Evolutionary conservation across 2,329 filamentous ascomycete genomes (phyloP).

Genomic region (Xylariaceae sp.): DNA sequence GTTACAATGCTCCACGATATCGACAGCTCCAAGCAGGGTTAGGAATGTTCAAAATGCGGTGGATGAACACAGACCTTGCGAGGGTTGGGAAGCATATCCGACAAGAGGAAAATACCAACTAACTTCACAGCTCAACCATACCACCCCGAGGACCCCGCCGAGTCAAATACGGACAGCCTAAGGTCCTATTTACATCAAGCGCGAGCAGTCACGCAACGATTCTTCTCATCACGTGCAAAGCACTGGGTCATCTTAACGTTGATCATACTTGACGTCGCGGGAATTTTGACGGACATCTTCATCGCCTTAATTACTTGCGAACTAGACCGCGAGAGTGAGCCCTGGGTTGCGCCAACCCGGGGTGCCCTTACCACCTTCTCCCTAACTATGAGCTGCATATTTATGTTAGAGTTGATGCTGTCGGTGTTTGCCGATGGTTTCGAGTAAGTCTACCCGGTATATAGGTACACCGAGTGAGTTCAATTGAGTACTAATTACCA

Average conservation of each 20-base stretch:
- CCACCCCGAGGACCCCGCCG: neutral
- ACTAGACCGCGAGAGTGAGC: slow-evolving; percentile 45
- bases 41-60: neutral
- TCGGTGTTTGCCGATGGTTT: slow-evolving; percentile 67
- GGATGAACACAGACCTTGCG: too few species aligned
- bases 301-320: slow-evolving; percentile 57
- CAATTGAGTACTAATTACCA: neutral
- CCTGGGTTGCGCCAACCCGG: slow-evolving; percentile 49
- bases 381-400: slow-evolving; percentile 66
- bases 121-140: neutral
- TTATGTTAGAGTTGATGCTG: slow-evolving; percentile 66
- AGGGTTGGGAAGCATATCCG: neutral
- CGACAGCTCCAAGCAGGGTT: neutral
- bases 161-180: neutral
- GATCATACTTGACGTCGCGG: slow-evolving; percentile 53
- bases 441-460: slow-evolving; percentile 49
- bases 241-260: slow-evolving; percentile 53
- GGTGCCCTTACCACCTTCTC: slow-evolving; percentile 56
- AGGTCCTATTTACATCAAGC: slow-evolving; percentile 15
- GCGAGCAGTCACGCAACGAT: slow-evolving; percentile 25
- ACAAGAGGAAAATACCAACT: neutral
- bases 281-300: slow-evolving; percentile 54
- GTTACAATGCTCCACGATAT: neutral
- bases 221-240: slow-evolving; percentile 48
- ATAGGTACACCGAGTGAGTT: neutral